These are phyloP conservation scores for Roridomyces roridus DNA, from an alignment of 768 basidiomycete genomes.

Conservation along the genomic window DNA sequence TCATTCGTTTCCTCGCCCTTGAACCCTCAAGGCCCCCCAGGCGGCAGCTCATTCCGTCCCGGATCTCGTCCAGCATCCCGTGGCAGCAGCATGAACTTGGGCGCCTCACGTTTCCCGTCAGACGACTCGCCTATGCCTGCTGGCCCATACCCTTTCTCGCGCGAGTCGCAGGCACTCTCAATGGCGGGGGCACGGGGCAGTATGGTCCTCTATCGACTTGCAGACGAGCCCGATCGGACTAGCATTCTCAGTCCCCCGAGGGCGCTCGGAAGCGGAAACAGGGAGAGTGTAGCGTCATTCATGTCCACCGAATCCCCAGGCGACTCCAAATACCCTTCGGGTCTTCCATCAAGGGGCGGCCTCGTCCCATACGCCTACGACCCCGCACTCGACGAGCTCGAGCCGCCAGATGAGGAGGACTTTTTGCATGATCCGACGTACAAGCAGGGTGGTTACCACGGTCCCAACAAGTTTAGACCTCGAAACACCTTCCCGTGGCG, in stretches of 20 bases:
- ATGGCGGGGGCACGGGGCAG: slow-evolving; percentile 44
- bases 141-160: slow-evolving; percentile 49
- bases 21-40: slow-evolving; percentile 46
- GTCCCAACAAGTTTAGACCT: slow-evolving; percentile 15
- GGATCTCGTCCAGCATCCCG: slow-evolving; percentile 46
- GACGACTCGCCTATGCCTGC: slow-evolving; percentile 49
- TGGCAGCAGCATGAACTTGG: slow-evolving; percentile 35
- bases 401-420: slow-evolving; percentile 77
- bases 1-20: slow-evolving; percentile 59
- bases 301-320: slow-evolving; percentile 56
- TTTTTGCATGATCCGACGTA: slow-evolving; percentile 66
- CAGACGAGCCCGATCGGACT: slow-evolving; percentile 37
- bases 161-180: slow-evolving; percentile 25
- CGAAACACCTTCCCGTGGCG: slow-evolving; percentile 48
- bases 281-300: slow-evolving; percentile 39
- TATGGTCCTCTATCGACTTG: slow-evolving; percentile 73
- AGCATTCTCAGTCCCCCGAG: slow-evolving; percentile 44
- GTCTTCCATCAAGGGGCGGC: slow-evolving; percentile 36
- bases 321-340: slow-evolving; percentile 72
- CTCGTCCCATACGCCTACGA: slow-evolving; percentile 78
- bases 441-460: slow-evolving; percentile 26
- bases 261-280: slow-evolving; percentile 26
- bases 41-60: slow-evolving; percentile 15
- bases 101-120: slow-evolving; percentile 35
- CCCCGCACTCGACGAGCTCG: slow-evolving; percentile 60